Conservation (phyloP, 495 filamentous ascomycete species). For the Rhypophila decipiens region DNA sequence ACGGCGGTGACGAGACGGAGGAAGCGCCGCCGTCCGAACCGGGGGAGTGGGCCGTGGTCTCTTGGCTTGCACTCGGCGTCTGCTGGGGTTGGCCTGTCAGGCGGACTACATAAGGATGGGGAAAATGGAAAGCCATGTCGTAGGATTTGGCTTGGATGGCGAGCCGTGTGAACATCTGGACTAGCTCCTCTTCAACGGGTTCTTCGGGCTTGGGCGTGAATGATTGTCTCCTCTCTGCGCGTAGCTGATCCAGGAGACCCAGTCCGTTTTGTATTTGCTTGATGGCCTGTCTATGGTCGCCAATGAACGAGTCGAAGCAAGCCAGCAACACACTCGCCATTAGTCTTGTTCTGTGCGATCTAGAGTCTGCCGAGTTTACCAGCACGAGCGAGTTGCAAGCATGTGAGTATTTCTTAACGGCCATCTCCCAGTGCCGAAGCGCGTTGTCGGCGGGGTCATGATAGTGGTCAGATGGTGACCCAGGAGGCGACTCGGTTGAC, state of each 20-base stretch:
- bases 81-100: slow-evolving; percentile 20
- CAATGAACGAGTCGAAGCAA: slow-evolving; percentile 47
- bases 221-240: slow-evolving; percentile 31
- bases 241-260: slow-evolving; percentile 37
- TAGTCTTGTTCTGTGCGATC: slow-evolving; percentile 35
- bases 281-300: slow-evolving; percentile 44
- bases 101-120: slow-evolving; percentile 47
- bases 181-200: slow-evolving; percentile 49
- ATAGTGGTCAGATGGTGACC: slow-evolving; percentile 31
- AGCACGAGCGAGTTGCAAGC: slow-evolving; percentile 31
- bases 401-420: slow-evolving; percentile 39
- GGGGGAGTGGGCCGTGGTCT: slow-evolving; percentile 24
- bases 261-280: slow-evolving; percentile 40
- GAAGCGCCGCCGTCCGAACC: slow-evolving; percentile 29
- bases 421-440: slow-evolving; percentile 36
- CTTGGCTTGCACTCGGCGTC: too few species aligned
- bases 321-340: slow-evolving; percentile 45
- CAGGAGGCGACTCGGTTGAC: slow-evolving; percentile 41
- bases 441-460: slow-evolving; percentile 26
- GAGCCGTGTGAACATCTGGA: slow-evolving; percentile 51
- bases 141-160: slow-evolving; percentile 55
- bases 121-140: slow-evolving; percentile 56
- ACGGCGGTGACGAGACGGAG: slow-evolving; percentile 33
- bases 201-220: slow-evolving; percentile 35
- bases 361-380: slow-evolving; percentile 24